These are phyloP conservation scores for Penicillium palitans DNA, from an alignment of 2,329 filamentous ascomycete genomes.

Conservation along the genomic window DNA sequence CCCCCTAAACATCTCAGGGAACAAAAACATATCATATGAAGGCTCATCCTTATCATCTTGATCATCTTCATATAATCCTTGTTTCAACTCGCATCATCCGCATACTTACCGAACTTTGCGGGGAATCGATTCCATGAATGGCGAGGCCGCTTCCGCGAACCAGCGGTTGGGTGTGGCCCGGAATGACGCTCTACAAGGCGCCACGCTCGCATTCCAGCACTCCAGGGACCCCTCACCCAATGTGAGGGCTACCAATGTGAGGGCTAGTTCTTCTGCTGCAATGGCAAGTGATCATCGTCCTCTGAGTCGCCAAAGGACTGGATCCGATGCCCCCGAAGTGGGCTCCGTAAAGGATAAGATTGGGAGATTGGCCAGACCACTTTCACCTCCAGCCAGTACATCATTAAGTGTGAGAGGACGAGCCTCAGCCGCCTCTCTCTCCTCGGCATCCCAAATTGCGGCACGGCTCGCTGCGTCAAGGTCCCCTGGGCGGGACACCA, in stretches of 20 bases:
- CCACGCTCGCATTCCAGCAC: constrained; percentile 38
- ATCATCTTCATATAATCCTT: background rate
- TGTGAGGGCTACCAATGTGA: constrained; percentile 19
- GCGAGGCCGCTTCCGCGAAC: constrained; percentile 33
- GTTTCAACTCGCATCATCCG: background rate
- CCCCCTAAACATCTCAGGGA: background rate
- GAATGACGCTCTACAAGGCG: constrained; percentile 38
- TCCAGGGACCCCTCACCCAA: constrained; percentile 20
- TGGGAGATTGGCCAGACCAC: constrained; percentile 32
- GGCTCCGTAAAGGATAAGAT: constrained; percentile 44
- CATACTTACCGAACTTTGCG: background rate
- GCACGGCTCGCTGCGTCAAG: constrained; percentile 37
- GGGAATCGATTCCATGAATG: constrained; percentile 32
- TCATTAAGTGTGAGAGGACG: constrained; percentile 11
- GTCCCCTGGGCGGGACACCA: constrained; percentile 25
- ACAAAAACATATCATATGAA: background rate
- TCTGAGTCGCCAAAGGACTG: constrained; percentile 16
- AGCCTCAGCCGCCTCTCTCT: constrained; percentile 14
- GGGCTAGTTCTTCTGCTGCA: constrained; percentile 9
- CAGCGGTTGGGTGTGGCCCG: constrained; percentile 29
- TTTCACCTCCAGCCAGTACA: constrained; percentile 14
- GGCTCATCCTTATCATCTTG: background rate
- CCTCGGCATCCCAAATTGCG: constrained; percentile 35
- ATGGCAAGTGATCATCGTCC: constrained; percentile 25
- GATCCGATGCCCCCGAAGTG: constrained; percentile 31